phyloP scores from a whole-genome alignment of 2,329 filamentous ascomycete species.

The Curvularia spicifera region DNA sequence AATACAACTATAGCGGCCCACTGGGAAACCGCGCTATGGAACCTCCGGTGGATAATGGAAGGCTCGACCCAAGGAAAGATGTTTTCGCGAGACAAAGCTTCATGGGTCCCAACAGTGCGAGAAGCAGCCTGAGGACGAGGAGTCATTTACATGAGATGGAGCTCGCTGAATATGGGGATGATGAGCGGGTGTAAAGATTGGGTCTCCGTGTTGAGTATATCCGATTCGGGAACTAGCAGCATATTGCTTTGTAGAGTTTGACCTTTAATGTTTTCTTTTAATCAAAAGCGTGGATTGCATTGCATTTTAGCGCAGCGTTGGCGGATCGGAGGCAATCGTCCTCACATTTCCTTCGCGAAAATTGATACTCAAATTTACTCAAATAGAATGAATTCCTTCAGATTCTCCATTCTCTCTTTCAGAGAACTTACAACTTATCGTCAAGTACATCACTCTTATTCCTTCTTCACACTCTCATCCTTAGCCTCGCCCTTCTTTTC shows the following conservation, averaged over 20 bases:
- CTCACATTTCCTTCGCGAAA: neutral
- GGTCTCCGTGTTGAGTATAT: neutral
- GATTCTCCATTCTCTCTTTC: neutral
- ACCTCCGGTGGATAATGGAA: slow-evolving; percentile 12
- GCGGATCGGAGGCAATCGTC: neutral
- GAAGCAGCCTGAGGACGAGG: slow-evolving; percentile 36
- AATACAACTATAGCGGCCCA: slow-evolving; percentile 24
- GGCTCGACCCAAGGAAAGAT: slow-evolving; percentile 27
- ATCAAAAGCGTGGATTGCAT: neutral
- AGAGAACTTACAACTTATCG: neutral
- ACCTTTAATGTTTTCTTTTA: neutral
- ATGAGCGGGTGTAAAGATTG: neutral
- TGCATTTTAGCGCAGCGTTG: neutral
- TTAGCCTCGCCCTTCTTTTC: slow-evolving; percentile 23
- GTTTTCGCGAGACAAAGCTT: slow-evolving; percentile 33
- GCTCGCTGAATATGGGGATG: slow-evolving; percentile 23
- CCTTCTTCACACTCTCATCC: slow-evolving; percentile 17
- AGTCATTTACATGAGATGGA: slow-evolving; percentile 42
- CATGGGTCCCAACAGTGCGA: slow-evolving; percentile 28
- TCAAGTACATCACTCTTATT: neutral
- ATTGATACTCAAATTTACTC: neutral
- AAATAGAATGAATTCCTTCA: neutral
- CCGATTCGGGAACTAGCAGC: neutral
- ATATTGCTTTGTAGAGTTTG: neutral
- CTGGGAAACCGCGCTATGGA: slow-evolving; percentile 20